Percentiles rank a stretch among this genome's conserved stretches.
Conservation (phyloP, 352 stramenopile species). For the Globisporangium emineosum region DNA sequence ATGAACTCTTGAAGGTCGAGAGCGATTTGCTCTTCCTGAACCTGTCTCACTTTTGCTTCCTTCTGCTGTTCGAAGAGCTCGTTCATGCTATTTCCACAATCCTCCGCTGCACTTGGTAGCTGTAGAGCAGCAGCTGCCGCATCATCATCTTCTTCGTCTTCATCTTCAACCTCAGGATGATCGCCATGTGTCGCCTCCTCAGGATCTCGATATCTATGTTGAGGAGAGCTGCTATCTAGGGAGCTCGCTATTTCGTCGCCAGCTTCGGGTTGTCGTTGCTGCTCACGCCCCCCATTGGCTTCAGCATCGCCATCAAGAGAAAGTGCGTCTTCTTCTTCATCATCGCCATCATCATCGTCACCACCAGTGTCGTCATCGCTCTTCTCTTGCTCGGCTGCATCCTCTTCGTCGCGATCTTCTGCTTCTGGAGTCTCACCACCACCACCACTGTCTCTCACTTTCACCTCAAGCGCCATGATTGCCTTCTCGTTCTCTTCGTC, state of each 20-base stretch:
- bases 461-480: conserved; percentile 46
- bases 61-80: neutral
- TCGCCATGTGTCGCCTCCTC: neutral
- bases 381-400: neutral
- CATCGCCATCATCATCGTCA: neutral
- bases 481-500: conserved; percentile 52
- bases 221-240: neutral
- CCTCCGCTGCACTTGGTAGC: neutral
- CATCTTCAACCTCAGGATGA: conserved; percentile 14
- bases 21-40: conserved; percentile 20
- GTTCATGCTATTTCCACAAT: neutral
- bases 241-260: neutral
- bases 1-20: conserved; percentile 42
- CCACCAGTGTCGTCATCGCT: neutral
- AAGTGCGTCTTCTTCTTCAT: too few relatives aligned
- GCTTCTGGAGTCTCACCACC: neutral
- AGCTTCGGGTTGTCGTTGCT: neutral
- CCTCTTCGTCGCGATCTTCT: conserved; percentile 6
- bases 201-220: neutral
- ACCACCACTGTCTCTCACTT: conserved; percentile 2
- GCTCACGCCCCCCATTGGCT: too few relatives aligned
- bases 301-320: neutral
- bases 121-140: neutral
- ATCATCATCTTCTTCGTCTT: neutral
- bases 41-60: neutral